Evolutionary conservation across 805 yeast species (phyloP).

Genomic region (Candida mattraensis): DNA sequence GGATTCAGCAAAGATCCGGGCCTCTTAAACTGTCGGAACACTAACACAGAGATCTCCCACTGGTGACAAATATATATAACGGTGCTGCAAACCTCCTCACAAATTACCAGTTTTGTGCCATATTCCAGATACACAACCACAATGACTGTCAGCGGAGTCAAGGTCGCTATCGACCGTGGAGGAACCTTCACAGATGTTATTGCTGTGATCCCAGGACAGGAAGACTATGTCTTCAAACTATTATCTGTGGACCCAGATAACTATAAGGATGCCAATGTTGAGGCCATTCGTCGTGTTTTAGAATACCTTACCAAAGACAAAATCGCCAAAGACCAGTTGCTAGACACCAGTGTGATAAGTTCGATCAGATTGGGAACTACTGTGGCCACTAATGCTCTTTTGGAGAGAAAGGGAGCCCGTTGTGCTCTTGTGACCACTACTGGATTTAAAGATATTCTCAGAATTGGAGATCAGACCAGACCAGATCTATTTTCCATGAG

Average conservation of each 20-base stretch:
- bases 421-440: constrained; percentile 27
- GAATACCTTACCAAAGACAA: constrained; percentile 11
- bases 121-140: too few relatives aligned
- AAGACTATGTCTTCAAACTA: constrained; percentile 27
- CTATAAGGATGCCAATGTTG: constrained; percentile 28
- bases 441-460: constrained; percentile 32
- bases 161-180: constrained; percentile 29
- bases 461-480: constrained; percentile 34
- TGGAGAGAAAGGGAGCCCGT: constrained; percentile 23
- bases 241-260: constrained; percentile 27
- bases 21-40: too few relatives aligned
- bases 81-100: too few relatives aligned
- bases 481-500: constrained; percentile 23
- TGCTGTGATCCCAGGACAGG: constrained; percentile 41
- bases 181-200: constrained; percentile 50
- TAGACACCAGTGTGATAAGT: constrained; percentile 19
- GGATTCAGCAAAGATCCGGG: too few relatives aligned
- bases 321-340: constrained; percentile 14
- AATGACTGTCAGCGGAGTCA: too few relatives aligned
- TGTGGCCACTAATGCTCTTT: constrained; percentile 25
- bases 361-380: constrained; percentile 28
- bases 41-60: too few relatives aligned
- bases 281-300: constrained; percentile 25
- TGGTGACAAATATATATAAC: too few relatives aligned
- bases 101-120: too few relatives aligned